Percentiles rank a stretch among this genome's conserved stretches.
Evolutionary conservation across 176 grass and related monocot species (phyloP).

Genomic region (Lolium rigidum): DNA sequence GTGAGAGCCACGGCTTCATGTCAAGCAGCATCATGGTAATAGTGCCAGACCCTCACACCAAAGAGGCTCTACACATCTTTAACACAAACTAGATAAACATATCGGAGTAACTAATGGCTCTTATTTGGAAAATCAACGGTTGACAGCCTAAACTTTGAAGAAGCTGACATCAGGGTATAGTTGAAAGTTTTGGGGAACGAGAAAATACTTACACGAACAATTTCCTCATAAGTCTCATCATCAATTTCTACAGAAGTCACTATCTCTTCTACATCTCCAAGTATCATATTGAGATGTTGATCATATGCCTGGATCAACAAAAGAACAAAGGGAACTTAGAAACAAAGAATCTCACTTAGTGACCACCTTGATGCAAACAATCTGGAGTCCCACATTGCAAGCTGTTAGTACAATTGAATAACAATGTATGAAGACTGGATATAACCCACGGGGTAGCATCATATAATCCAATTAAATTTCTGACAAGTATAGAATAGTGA

Average conservation of each 20-base stretch:
- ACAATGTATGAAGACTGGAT: not conserved
- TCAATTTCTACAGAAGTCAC: slow-evolving; percentile 79
- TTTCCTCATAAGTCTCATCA: slow-evolving; percentile 88
- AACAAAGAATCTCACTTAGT: not conserved
- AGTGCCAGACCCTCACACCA: not conserved
- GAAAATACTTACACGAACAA: slow-evolving; percentile 57
- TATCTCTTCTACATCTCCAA: slow-evolving; percentile 81
- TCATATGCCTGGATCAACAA: slow-evolving; percentile 69
- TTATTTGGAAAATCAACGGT: not conserved
- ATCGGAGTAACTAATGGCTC: not conserved
- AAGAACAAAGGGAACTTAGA: not conserved
- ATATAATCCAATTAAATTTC: not conserved
- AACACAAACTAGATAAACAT: not conserved
- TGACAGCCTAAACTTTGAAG: not conserved
- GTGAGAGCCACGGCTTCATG: not conserved
- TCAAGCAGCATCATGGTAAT: not conserved
- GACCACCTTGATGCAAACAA: not conserved
- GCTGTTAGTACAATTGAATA: not conserved
- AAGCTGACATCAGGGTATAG: not conserved
- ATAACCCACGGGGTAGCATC: not conserved
- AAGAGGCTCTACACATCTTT: not conserved
- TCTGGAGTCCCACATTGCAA: not conserved
- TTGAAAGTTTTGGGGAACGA: not conserved
- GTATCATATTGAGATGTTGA: slow-evolving; percentile 88
- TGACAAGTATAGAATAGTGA: not conserved